A percentile compares a stretch with the other conserved stretches of the same genome.
These are phyloP conservation scores for Punica granatum DNA, from an alignment of 345 rosid species.

Conservation along the genomic window DNA sequence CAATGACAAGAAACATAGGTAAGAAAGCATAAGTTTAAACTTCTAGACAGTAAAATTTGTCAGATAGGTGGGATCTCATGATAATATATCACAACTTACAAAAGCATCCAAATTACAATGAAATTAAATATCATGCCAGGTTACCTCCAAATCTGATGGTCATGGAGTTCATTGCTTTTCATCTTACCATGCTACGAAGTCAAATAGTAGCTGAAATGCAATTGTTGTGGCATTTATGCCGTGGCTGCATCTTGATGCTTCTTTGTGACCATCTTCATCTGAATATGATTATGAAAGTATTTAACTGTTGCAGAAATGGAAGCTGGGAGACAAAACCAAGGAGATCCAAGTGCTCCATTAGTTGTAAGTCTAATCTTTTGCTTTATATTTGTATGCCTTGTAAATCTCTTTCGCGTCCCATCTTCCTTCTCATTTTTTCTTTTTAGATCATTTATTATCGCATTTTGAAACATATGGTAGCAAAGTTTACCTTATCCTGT, in stretches of 20 bases:
- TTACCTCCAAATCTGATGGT: background rate
- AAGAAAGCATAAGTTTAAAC: background rate
- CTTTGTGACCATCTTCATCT: background rate
- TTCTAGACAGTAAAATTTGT: background rate
- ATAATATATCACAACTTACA: too few relatives aligned
- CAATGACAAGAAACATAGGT: background rate
- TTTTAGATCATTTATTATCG: background rate
- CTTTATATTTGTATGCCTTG: background rate
- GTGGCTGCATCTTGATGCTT: background rate
- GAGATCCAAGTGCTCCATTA: constrained; percentile 17
- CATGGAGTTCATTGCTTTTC: background rate
- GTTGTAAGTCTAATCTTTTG: constrained; percentile 11
- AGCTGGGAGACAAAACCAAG: constrained; percentile 14
- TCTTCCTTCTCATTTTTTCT: background rate
- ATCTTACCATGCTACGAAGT: background rate
- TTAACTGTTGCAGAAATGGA: constrained; percentile 11
- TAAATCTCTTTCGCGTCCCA: background rate
- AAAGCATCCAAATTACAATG: background rate
- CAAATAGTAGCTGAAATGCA: background rate
- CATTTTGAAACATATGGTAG: background rate
- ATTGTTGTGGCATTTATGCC: background rate
- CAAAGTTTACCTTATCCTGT: background rate
- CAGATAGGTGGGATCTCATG: background rate
- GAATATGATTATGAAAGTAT: background rate
- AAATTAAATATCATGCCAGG: background rate